Evolutionary conservation across 306 rosid genomes (phyloP).

Genomic region (Inga oerstediana): DNA sequence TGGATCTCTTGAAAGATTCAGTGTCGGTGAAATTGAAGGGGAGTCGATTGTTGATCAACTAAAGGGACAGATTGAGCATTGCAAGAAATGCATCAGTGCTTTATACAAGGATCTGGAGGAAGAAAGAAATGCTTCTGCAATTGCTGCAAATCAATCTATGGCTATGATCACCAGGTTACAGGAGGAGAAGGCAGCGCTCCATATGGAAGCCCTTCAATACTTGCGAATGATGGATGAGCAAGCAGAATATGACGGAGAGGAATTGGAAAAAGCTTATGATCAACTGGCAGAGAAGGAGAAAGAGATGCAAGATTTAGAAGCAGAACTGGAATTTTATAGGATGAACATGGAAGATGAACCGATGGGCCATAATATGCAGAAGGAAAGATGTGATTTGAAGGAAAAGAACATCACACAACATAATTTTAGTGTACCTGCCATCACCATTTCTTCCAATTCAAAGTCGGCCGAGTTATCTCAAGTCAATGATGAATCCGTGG

Average conservation of each 20-base stretch:
- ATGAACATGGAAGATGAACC: slow-evolving; percentile 35
- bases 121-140: slow-evolving; percentile 82
- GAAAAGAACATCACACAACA: slow-evolving; percentile 37
- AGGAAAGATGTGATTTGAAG: slow-evolving; percentile 36
- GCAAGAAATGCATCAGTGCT: slow-evolving; percentile 55
- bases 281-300: slow-evolving; percentile 79
- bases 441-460: slow-evolving; percentile 32
- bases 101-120: slow-evolving; percentile 76
- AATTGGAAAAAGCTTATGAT: slow-evolving; percentile 77
- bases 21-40: slow-evolving; percentile 70
- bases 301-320: slow-evolving; percentile 80
- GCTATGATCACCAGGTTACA: slow-evolving; percentile 96
- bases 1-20: slow-evolving; percentile 61
- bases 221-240: slow-evolving; percentile 98
- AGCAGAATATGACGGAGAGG: slow-evolving; percentile 88
- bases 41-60: slow-evolving; percentile 53
- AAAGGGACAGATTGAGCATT: slow-evolving; percentile 58
- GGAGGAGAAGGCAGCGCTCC: slow-evolving; percentile 89
- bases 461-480: slow-evolving; percentile 37
- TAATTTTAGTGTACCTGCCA: slow-evolving; percentile 28
- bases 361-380: slow-evolving; percentile 20
- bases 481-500: slow-evolving; percentile 37
- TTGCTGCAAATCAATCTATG: slow-evolving; percentile 88
- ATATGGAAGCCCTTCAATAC: slow-evolving; percentile 90
- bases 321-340: slow-evolving; percentile 69